phyloP scores from a whole-genome alignment of 108 stramenopile species.

The Pseudonitzschia pungens region DNA sequence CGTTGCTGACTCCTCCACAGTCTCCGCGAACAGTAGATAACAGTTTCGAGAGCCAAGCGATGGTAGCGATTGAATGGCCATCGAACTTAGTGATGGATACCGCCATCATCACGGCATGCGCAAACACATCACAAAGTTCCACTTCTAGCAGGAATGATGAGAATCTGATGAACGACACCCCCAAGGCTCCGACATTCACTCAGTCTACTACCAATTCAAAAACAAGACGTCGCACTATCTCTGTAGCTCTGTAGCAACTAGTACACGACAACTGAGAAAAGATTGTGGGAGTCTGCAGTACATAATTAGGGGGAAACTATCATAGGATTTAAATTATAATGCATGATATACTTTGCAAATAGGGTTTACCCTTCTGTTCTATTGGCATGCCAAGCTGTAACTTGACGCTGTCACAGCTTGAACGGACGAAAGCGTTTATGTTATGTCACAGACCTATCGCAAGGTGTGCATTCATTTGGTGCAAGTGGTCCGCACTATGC shows the following conservation, averaged over 20 bases:
- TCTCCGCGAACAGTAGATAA: constrained; percentile 59
- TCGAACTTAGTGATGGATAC: constrained; percentile 69
- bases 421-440: too few relatives aligned
- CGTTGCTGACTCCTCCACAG: constrained; percentile 44
- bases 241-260: too few relatives aligned
- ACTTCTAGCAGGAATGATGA: background rate
- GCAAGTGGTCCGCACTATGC: background rate
- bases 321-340: too few relatives aligned
- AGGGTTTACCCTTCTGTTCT: too few relatives aligned
- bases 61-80: constrained; percentile 64
- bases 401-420: too few relatives aligned
- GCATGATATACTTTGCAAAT: too few relatives aligned
- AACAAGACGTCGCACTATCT: constrained; percentile 17
- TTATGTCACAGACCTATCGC: too few relatives aligned
- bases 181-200: background rate
- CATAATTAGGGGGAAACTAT: background rate
- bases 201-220: background rate
- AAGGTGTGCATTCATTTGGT: too few relatives aligned
- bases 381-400: too few relatives aligned
- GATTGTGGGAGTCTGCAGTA: background rate
- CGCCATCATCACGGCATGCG: constrained; percentile 51
- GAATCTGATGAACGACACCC: background rate
- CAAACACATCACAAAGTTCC: constrained; percentile 19
- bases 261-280: background rate
- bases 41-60: constrained; percentile 32